phyloP scores from a whole-genome alignment of 345 rosid genomes.

The Rhizophora mangle region DNA sequence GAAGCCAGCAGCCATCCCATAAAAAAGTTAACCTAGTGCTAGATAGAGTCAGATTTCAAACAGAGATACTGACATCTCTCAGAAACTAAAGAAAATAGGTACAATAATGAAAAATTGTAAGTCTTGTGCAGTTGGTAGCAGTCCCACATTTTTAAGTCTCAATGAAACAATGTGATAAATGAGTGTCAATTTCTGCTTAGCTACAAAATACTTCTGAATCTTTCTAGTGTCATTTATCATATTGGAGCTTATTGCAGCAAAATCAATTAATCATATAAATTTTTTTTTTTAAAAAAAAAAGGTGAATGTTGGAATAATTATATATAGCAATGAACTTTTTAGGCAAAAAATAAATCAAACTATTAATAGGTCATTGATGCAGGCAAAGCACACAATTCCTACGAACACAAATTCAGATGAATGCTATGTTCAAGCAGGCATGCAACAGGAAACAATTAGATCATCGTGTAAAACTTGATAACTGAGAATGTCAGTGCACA shows the following conservation, averaged over 20 bases:
- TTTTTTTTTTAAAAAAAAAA: background rate
- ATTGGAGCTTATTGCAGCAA: background rate
- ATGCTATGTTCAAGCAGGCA: background rate
- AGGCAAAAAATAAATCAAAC: background rate
- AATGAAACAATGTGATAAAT: background rate
- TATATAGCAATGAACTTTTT: background rate
- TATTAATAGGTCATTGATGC: background rate
- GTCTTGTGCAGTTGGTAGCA: background rate
- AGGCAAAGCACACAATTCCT: background rate
- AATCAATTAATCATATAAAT: background rate
- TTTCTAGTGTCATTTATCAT: background rate
- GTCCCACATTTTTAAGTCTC: conserved; percentile 1
- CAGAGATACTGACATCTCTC: conserved; percentile 3
- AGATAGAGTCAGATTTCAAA: background rate
- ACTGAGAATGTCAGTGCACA: background rate
- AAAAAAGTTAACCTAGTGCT: background rate
- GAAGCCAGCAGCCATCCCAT: background rate
- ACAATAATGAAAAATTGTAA: background rate
- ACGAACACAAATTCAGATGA: background rate
- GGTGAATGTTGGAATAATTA: conserved; percentile 3
- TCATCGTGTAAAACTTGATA: background rate
- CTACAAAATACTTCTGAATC: background rate
- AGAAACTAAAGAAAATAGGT: background rate
- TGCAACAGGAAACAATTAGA: conserved; percentile 7
- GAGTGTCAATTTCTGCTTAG: conserved; percentile 4